phyloP scores from a whole-genome alignment of 495 filamentous ascomycete genomes.

The Penicillium macrosclerotiorum region DNA sequence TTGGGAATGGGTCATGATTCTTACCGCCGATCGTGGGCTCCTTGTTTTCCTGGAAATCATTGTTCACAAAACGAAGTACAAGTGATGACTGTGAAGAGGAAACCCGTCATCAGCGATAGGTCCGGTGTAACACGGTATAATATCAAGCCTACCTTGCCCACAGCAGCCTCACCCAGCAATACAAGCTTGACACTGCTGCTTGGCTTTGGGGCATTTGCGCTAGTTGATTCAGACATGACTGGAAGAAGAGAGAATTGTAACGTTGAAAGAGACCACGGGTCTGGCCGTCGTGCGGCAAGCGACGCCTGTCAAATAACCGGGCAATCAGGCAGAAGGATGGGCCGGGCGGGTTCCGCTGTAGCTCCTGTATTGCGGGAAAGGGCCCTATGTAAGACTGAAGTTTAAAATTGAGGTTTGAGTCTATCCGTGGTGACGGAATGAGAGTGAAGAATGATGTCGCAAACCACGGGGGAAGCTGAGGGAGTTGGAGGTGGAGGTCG shows the following conservation, averaged over 20 bases:
- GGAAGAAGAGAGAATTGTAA: not conserved
- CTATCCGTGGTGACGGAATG: constrained; percentile 2
- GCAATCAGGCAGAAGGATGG: constrained; percentile 27
- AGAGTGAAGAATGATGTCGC: constrained; percentile 18
- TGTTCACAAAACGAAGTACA: constrained; percentile 97
- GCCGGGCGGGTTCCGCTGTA: constrained; percentile 26
- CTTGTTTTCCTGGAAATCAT: constrained; percentile 99
- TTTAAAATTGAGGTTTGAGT: not conserved
- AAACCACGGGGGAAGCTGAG: constrained; percentile 15
- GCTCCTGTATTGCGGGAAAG: constrained; percentile 5
- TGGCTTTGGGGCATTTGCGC: constrained; percentile 74
- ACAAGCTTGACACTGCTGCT: constrained; percentile 99
- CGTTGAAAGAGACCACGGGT: constrained; percentile 17
- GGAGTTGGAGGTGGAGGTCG: constrained; percentile 28
- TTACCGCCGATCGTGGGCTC: constrained; percentile 98
- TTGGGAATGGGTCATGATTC: constrained; percentile 21
- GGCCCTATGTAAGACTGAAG: constrained; percentile 9
- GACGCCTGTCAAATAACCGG: constrained; percentile 24
- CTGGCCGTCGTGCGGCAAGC: constrained; percentile 34
- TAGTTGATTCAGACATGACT: constrained; percentile 45
- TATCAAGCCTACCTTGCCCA: constrained; percentile 77
- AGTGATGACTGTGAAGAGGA: constrained; percentile 74
- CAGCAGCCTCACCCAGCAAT: constrained; percentile 92
- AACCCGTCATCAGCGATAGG: constrained; percentile 17
- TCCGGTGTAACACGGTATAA: constrained; percentile 5